Evolutionary conservation across 768 basidiomycete genomes (phyloP), one percentile per base, ranked within the genome.

Genomic region (Collybiopsis luxurians): DNA sequence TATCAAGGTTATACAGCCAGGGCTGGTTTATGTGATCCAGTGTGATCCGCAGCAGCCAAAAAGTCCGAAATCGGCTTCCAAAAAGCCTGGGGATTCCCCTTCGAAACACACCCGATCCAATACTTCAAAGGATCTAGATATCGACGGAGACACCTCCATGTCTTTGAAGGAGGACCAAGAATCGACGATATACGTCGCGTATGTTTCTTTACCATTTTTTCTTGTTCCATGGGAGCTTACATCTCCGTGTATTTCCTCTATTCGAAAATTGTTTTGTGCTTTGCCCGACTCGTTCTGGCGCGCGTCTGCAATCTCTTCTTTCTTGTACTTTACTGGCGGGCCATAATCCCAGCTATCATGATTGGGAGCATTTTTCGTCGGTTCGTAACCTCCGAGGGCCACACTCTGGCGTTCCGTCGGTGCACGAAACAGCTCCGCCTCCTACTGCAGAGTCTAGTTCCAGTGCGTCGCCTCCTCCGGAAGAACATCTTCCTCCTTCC

Each of bases 361-460:
- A 94, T 69, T 95, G 91, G 90, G 93, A 96, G 66, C 94, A 96
- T 67, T 96, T 95, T 65, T 93, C 90, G 12, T 91, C 89, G n/a
- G 90, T 96, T 57, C 88, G 94, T 45, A 95, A 92, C 69, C 73
- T 94, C 53, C 77, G 77, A 15, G 94, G 94, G 1, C 94, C 93
- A 0, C 92, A 94, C 67, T 74, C 82, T 0, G 94, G 92, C 7
- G 75, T 85, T 15, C 90, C 91, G 2, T 71, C 72, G 53, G 83
- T 92, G 2, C 65, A 70, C 42, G 91, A 93, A 69, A 69, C 66
- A 15, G 60, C 71, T 19, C 67, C 73, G 0, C 68, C 70, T 2
- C 61, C 70, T 9, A 64, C 66, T n/a, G 55, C 68, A 13, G 72
- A 66, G 6, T 66, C 66, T 45, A 61, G 73, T 21, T 65, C 74